phyloP scores from a whole-genome alignment of 306 rosid species.

The Glycine soja region DNA sequence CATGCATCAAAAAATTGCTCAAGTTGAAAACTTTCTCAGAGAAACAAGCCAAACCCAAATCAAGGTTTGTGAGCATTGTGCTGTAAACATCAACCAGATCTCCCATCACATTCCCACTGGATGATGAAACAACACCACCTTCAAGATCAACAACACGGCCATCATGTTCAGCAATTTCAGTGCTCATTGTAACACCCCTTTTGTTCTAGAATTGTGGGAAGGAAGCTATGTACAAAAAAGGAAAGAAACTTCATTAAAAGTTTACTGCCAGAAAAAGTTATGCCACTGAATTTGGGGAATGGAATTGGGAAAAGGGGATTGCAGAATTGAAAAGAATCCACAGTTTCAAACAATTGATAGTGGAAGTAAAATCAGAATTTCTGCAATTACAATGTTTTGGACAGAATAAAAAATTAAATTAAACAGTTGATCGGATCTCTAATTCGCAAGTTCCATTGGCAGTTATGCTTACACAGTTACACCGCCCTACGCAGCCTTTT shows the following conservation, averaged over 20 bases:
- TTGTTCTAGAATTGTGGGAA: conserved; percentile 40
- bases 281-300: background rate
- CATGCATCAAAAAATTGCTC: conserved; percentile 63
- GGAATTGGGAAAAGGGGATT: background rate
- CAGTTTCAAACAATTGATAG: conserved; percentile 7
- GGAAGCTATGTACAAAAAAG: conserved; percentile 39
- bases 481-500: background rate
- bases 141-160: conserved; percentile 41
- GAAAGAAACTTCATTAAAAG: background rate
- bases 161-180: conserved; percentile 38
- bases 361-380: conserved; percentile 7
- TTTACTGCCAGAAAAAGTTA: conserved; percentile 7
- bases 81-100: conserved; percentile 48
- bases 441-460: background rate
- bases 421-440: background rate
- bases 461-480: background rate
- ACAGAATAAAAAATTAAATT: conserved; percentile 1
- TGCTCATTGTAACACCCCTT: conserved; percentile 56
- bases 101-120: conserved; percentile 48
- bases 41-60: conserved; percentile 61
- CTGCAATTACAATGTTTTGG: background rate
- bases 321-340: background rate
- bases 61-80: conserved; percentile 54
- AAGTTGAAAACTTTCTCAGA: conserved; percentile 71
- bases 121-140: conserved; percentile 39